These are phyloP conservation scores for Pelargonium myrrhifolium DNA, from an alignment of 441 rosid genomes.

Conservation along the genomic window DNA sequence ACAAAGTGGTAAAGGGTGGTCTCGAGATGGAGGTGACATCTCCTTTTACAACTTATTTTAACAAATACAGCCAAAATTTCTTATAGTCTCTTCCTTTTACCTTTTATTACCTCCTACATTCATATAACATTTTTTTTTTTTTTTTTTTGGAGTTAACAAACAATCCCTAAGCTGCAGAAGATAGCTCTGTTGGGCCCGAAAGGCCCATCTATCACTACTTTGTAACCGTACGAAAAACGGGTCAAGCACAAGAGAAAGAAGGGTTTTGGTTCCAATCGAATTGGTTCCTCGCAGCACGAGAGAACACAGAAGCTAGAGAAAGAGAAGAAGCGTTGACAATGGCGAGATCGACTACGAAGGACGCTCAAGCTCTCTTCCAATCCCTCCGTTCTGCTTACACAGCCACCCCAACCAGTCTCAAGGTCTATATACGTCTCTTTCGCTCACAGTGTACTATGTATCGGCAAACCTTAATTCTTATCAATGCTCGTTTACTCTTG, in stretches of 20 bases:
- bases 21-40: too few species aligned
- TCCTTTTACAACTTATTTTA: too few species aligned
- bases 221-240: not conserved
- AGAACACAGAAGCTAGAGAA: not conserved
- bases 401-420: constrained; percentile 72
- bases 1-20: too few species aligned
- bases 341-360: constrained; percentile 68
- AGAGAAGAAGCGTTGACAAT: constrained; percentile 24
- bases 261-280: not conserved
- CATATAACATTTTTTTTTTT: too few species aligned
- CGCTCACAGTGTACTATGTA: not conserved
- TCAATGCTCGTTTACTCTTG: constrained; percentile 3
- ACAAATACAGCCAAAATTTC: too few species aligned
- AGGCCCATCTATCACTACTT: too few species aligned
- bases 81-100: too few species aligned
- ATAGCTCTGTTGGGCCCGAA: too few species aligned
- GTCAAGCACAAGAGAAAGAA: not conserved
- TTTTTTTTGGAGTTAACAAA: too few species aligned
- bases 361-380: constrained; percentile 66
- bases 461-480: not conserved
- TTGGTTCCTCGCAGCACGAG: not conserved
- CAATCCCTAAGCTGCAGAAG: too few species aligned
- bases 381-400: constrained; percentile 83
- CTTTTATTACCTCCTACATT: too few species aligned
- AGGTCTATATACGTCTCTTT: constrained; percentile 32